These are phyloP conservation scores for Zasmidium citrigriseum DNA, from an alignment of 2,329 filamentous ascomycete species.

Conservation along the genomic window DNA sequence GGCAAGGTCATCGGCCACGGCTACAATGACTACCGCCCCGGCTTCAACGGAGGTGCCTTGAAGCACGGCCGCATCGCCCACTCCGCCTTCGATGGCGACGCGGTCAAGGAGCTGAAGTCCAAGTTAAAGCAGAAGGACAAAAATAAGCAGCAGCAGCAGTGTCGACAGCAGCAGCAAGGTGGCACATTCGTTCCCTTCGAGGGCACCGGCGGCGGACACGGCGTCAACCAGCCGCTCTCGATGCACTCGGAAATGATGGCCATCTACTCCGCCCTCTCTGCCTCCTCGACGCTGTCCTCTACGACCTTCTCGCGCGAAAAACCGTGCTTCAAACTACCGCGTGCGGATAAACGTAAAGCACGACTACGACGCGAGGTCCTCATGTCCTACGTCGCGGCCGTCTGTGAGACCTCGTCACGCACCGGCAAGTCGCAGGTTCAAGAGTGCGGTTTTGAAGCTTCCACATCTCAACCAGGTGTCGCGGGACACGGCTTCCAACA, in stretches of 20 bases:
- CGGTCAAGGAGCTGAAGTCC: slow-evolving; percentile 36
- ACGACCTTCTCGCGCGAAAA: slow-evolving; percentile 49
- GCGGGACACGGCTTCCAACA: slow-evolving; percentile 9
- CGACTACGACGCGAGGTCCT: slow-evolving; percentile 46
- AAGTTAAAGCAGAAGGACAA: slow-evolving; percentile 37
- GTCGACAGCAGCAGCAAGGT: slow-evolving; percentile 25
- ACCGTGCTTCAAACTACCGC: slow-evolving; percentile 52
- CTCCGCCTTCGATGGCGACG: slow-evolving; percentile 36
- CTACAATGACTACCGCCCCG: slow-evolving; percentile 53
- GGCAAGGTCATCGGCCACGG: slow-evolving; percentile 56
- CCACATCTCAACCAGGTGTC: slow-evolving; percentile 43
- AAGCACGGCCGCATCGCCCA: slow-evolving; percentile 48
- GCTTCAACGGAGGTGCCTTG: slow-evolving; percentile 52
- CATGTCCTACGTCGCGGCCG: slow-evolving; percentile 47
- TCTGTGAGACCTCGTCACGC: slow-evolving; percentile 41
- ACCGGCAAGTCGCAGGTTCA: slow-evolving; percentile 40
- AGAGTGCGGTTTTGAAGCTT: slow-evolving; percentile 53
- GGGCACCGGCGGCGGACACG: slow-evolving; percentile 38
- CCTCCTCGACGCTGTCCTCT: slow-evolving; percentile 46
- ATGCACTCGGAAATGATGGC: slow-evolving; percentile 62
- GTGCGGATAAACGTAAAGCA: slow-evolving; percentile 50
- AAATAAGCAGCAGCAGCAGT: slow-evolving; percentile 36
- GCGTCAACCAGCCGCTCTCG: slow-evolving; percentile 47
- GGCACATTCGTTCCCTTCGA: slow-evolving; percentile 43
- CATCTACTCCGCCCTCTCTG: slow-evolving; percentile 52